A percentile compares a stretch with the other conserved stretches of the same genome.
Conservation (phyloP, 768 basidiomycete species). For the Suillus spraguei region DNA sequence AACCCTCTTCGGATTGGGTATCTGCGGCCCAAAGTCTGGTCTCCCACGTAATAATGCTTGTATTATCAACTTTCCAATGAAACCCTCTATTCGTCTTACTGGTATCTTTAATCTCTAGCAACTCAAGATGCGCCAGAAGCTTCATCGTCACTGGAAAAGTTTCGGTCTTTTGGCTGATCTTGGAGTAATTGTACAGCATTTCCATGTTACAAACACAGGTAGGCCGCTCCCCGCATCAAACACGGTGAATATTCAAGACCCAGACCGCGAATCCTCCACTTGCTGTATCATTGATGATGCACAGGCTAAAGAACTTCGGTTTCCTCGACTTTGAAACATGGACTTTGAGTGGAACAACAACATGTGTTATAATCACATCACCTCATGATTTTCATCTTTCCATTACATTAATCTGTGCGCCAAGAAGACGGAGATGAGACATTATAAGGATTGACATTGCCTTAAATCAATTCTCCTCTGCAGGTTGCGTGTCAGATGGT, state of each 20-base stretch:
- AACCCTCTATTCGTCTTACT: neutral
- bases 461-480: neutral
- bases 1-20: neutral
- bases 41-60: neutral
- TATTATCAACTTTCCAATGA: neutral
- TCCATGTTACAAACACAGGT: neutral
- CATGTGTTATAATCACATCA: constrained; percentile 7
- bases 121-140: neutral
- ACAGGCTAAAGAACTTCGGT: neutral
- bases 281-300: neutral
- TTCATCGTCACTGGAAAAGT: neutral
- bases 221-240: neutral
- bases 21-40: neutral
- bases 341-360: neutral
- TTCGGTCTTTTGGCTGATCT: neutral
- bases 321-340: constrained; percentile 9
- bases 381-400: neutral
- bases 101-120: neutral
- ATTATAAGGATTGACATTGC: neutral
- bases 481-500: neutral
- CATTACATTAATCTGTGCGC: neutral
- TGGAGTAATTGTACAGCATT: neutral
- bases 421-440: neutral
- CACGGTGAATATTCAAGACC: neutral
- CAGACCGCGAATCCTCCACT: neutral